Conservation (phyloP, 2,329 filamentous ascomycete species). For the Leptographium wingfieldii region DNA sequence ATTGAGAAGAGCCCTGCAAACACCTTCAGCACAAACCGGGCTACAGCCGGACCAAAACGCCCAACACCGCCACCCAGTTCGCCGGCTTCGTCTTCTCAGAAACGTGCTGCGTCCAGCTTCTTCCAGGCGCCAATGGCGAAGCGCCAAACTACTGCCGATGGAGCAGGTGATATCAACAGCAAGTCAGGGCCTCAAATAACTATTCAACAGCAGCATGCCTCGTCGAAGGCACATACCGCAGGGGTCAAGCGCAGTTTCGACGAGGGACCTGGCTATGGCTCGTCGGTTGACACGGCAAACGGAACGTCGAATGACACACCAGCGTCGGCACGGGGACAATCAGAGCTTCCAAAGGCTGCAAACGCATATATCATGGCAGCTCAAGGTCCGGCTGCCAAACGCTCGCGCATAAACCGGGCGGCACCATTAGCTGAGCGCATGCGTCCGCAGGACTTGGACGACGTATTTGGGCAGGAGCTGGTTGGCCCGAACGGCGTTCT, state of each 20-base stretch:
- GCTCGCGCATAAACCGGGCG: constrained; percentile 54
- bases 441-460: constrained; percentile 71
- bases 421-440: constrained; percentile 89
- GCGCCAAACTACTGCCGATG: constrained; percentile 27
- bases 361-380: neutral
- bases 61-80: constrained; percentile 20
- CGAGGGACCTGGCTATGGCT: constrained; percentile 33
- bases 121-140: constrained; percentile 51
- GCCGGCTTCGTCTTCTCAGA: constrained; percentile 29
- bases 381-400: constrained; percentile 38
- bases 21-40: neutral
- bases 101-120: constrained; percentile 42
- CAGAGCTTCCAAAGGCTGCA: neutral
- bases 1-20: constrained; percentile 38
- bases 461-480: constrained; percentile 83
- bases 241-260: constrained; percentile 41
- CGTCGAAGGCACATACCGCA: constrained; percentile 13
- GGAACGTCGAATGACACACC: neutral
- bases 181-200: constrained; percentile 1
- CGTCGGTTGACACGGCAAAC: constrained; percentile 4
- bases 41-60: constrained; percentile 15
- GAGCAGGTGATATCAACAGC: constrained; percentile 19
- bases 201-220: neutral
- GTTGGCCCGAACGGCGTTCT: constrained; percentile 78
- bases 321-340: neutral